Conservation (phyloP, 106 monocot species). For the Dendrobium nobile region DNA sequence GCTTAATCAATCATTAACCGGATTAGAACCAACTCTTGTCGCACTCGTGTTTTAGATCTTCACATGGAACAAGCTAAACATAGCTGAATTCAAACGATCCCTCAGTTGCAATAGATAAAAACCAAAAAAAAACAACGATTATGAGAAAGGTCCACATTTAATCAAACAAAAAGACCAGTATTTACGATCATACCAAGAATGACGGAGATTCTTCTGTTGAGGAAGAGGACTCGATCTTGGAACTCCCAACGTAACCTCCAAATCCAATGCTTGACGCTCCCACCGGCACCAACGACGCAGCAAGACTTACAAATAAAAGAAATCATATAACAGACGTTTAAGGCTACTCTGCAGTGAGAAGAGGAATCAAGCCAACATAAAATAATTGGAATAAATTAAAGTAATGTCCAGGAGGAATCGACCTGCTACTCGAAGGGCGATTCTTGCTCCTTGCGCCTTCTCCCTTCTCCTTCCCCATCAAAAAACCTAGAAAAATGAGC, state of each 20-base stretch:
- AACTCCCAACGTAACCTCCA: constrained; percentile 77
- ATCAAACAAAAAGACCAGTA: neutral
- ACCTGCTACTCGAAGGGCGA: constrained; percentile 71
- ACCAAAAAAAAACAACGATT: neutral
- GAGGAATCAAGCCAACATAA: neutral
- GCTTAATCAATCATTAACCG: neutral
- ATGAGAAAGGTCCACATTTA: neutral
- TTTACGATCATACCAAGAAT: constrained; percentile 30
- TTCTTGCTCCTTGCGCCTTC: constrained; percentile 44
- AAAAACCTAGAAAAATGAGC: neutral
- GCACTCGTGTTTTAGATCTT: neutral
- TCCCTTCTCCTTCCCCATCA: constrained; percentile 72
- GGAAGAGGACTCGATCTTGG: constrained; percentile 55
- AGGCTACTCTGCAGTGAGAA: neutral
- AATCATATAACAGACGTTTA: neutral
- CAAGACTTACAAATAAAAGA: constrained; percentile 33
- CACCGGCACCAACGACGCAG: constrained; percentile 68
- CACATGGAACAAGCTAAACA: neutral
- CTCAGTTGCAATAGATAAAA: neutral
- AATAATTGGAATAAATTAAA: neutral
- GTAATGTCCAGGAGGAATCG: neutral
- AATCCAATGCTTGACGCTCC: constrained; percentile 67
- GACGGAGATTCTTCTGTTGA: constrained; percentile 26
- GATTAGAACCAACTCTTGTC: neutral
- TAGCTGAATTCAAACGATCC: neutral